Base-by-base conservation (phyloP, 176 grass and related monocot species). In the Pontederia paniculata region DNA sequence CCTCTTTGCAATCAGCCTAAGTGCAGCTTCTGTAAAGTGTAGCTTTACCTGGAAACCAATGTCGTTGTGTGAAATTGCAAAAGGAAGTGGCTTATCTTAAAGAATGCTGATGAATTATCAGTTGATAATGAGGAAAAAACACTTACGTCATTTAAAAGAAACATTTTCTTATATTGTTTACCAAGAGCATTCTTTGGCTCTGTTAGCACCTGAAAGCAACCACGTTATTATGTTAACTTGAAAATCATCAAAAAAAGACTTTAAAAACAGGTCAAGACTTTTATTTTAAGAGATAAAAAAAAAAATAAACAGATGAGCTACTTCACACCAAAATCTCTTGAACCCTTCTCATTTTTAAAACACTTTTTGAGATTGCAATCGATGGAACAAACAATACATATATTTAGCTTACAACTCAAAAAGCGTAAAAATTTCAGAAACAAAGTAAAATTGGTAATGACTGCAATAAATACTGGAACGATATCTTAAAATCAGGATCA, bases 111-210 rank as follows among this genome's bases (percentile, higher is more conserved):
- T 55, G 42, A 42, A 77, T 67, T 12, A 42, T 66, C 22, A 10
- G n/a, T 19, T 23, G 20, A 54, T 12, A 51, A 19, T 13, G 66
- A 5, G n/a, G 42, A 46, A 43, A 21, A 2, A 66, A 21, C 7
- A 17, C 93, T 76, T 65, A 98, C 93, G 50, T 91, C 83, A 64
- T 91, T 91, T 62, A 98, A 65, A 61, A 63, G 72, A 81, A 98
- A 98, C 70, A 87, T 88, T 74, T 98, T 98, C 77, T 67, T 91
- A 69, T 98, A 98, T 73, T 98, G 86, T 57, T 78, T 91, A 41
- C 83, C 89, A 71, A 98, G 86, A 18, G 93, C 85, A 72, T 98
- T 98, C 65, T 91, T 98, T 52, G 93, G 83, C 58, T 98, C 80
- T 45, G 77, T 88, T 56, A 98, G 77, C 58, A 98, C 80, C 93